phyloP scores from a whole-genome alignment of 306 rosid genomes.

The Vigna nakashimae region DNA sequence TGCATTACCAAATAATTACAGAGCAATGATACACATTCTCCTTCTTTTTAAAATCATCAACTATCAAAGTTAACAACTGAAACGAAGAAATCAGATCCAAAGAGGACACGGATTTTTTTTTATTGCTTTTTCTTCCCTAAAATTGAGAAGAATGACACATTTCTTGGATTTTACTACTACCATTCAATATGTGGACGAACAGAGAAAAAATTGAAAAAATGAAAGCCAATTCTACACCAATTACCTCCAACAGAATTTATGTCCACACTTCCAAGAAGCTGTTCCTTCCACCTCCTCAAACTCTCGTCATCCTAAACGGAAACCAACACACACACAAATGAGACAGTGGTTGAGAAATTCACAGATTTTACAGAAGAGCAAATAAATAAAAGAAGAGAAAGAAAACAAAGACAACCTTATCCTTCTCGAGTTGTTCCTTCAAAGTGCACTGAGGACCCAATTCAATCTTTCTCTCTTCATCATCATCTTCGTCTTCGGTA shows the following conservation, averaged over 20 bases:
- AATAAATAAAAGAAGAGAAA: neutral
- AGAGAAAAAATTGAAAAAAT: slow-evolving; percentile 2
- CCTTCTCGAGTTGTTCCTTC: slow-evolving; percentile 91
- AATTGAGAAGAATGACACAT: neutral
- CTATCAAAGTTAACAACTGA: neutral
- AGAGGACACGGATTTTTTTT: neutral
- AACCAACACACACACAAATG: slow-evolving; percentile 24
- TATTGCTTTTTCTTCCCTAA: neutral
- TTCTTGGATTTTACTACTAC: slow-evolving; percentile 4
- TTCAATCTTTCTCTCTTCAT: slow-evolving; percentile 76
- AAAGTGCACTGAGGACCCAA: slow-evolving; percentile 90
- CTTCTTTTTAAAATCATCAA: neutral
- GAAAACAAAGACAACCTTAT: slow-evolving; percentile 60
- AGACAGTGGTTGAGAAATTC: neutral
- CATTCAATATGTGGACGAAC: slow-evolving; percentile 11
- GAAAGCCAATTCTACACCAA: slow-evolving; percentile 4
- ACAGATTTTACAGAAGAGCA: neutral
- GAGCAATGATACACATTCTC: too few species aligned
- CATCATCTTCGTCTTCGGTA: slow-evolving; percentile 88
- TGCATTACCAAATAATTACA: slow-evolving; percentile 24
- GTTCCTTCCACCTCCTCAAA: slow-evolving; percentile 96
- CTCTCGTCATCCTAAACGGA: slow-evolving; percentile 84
- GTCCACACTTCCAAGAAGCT: slow-evolving; percentile 95
- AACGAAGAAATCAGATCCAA: slow-evolving; percentile 18
- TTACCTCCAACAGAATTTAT: slow-evolving; percentile 86